Conservation (phyloP, 2,329 filamentous ascomycete genomes). For the Sarocladium kiliense region DNA sequence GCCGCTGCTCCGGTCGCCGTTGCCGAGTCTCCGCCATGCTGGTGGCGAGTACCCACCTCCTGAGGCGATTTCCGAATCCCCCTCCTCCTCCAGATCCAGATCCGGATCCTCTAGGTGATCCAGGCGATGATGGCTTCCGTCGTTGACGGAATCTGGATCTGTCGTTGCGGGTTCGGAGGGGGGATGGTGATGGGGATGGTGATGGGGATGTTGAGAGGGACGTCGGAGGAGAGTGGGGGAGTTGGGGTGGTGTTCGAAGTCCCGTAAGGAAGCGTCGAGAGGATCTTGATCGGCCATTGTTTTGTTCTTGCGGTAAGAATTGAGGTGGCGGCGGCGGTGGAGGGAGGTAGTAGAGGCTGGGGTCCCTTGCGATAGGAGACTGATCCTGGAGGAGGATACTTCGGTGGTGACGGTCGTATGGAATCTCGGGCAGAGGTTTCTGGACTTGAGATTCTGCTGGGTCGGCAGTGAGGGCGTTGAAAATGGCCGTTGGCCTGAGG, state of each 20-base stretch:
- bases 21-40: conserved; percentile 56
- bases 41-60: conserved; percentile 55
- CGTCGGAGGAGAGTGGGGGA: conserved; percentile 19
- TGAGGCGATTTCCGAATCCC: conserved; percentile 41
- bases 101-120: conserved; percentile 19
- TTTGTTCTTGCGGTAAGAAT: conserved; percentile 15
- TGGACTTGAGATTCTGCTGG: conserved; percentile 9
- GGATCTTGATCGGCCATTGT: conserved; percentile 30
- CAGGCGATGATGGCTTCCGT: conserved; percentile 5
- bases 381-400: conserved; percentile 27
- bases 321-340: conserved; percentile 11
- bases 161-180: conserved; percentile 28
- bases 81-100: conserved; percentile 23
- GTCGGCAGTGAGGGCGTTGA: conserved; percentile 5
- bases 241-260: conserved; percentile 46
- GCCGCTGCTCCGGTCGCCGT: conserved; percentile 52
- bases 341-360: conserved; percentile 18
- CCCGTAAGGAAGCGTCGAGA: conserved; percentile 49
- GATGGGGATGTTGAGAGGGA: too few species aligned
- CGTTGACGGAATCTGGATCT: conserved; percentile 5
- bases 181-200: conserved; percentile 21
- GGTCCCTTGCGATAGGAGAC: conserved; percentile 25
- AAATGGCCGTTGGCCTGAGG: not conserved
- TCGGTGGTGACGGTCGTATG: conserved; percentile 13
- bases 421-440: conserved; percentile 22